These are phyloP conservation scores for Penicillium silybi DNA, from an alignment of 495 filamentous ascomycete species.

Conservation along the genomic window DNA sequence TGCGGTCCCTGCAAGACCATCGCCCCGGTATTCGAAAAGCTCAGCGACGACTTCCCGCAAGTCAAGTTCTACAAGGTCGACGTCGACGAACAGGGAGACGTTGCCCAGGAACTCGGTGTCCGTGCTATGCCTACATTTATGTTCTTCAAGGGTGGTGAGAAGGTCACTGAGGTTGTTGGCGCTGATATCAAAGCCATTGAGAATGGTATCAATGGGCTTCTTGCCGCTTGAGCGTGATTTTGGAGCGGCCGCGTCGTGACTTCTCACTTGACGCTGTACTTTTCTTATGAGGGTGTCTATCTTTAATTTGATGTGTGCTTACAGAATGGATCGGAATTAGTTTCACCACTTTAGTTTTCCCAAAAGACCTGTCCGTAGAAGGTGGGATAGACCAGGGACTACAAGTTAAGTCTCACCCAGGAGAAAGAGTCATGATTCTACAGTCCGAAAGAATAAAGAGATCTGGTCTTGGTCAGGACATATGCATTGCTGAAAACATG, in stretches of 20 bases:
- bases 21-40: slow-evolving; percentile 64
- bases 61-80: slow-evolving; percentile 82
- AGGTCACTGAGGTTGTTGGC: slow-evolving; percentile 62
- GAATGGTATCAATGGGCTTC: slow-evolving; percentile 3
- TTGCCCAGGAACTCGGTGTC: slow-evolving; percentile 71
- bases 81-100: slow-evolving; percentile 71
- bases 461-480: neutral
- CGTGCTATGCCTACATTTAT: slow-evolving; percentile 88
- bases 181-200: slow-evolving; percentile 51
- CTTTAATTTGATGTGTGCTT: neutral
- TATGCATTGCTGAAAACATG: neutral
- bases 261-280: neutral
- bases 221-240: neutral
- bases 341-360: no score
- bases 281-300: no score
- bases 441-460: no score
- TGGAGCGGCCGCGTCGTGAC: no score
- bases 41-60: slow-evolving; percentile 46
- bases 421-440: no score
- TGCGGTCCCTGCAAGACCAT: slow-evolving; percentile 89
- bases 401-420: no score
- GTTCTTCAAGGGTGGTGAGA: slow-evolving; percentile 70
- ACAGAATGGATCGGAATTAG: no score
- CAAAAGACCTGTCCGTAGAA: neutral
- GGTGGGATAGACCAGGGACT: no score